phyloP scores from a whole-genome alignment of 2,329 filamentous ascomycete genomes.

The Diaporthe vaccinii region DNA sequence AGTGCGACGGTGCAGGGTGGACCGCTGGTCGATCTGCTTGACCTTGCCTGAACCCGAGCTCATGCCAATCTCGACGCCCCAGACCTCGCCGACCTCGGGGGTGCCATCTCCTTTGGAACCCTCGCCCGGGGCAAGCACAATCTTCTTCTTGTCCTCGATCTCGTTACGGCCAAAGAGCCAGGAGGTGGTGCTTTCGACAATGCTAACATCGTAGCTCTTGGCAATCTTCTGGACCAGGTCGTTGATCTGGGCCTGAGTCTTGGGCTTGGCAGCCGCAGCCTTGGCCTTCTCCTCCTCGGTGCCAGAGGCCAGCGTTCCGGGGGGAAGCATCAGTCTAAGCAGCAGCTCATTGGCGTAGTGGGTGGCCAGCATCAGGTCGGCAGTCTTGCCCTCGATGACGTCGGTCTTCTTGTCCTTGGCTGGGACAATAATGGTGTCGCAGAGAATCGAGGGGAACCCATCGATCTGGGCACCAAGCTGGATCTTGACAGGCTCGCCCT shows the following conservation, averaged over 20 bases:
- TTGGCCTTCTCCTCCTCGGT: conserved; percentile 97
- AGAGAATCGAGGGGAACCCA: conserved; percentile 95
- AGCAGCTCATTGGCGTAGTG: conserved; percentile 97
- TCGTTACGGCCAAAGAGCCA: conserved; percentile 98
- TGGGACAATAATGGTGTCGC: conserved; percentile 86
- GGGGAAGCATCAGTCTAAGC: conserved; percentile 89
- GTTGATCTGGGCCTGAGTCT: conserved; percentile 89
- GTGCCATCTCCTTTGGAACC: conserved; percentile 91
- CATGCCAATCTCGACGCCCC: conserved; percentile 97
- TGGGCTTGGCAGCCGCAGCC: conserved; percentile 84
- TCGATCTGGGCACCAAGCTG: conserved; percentile 99
- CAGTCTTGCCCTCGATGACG: conserved; percentile 80
- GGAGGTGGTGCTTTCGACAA: conserved; percentile 98
- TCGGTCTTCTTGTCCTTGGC: conserved; percentile 72
- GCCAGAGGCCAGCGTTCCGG: conserved; percentile 85
- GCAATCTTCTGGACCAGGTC: conserved; percentile 90
- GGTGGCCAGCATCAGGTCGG: conserved; percentile 90
- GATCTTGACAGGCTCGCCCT: conserved; percentile 93
- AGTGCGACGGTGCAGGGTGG: conserved; percentile 94
- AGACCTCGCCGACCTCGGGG: conserved; percentile 92
- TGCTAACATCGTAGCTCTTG: conserved; percentile 89
- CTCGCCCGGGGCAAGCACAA: conserved; percentile 89
- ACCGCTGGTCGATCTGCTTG: conserved; percentile 88
- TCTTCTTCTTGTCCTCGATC: conserved; percentile 98
- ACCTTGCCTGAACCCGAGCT: conserved; percentile 93